Base-by-base conservation (phyloP, 805 yeast species). In the Ogataea polymorpha region DNA sequence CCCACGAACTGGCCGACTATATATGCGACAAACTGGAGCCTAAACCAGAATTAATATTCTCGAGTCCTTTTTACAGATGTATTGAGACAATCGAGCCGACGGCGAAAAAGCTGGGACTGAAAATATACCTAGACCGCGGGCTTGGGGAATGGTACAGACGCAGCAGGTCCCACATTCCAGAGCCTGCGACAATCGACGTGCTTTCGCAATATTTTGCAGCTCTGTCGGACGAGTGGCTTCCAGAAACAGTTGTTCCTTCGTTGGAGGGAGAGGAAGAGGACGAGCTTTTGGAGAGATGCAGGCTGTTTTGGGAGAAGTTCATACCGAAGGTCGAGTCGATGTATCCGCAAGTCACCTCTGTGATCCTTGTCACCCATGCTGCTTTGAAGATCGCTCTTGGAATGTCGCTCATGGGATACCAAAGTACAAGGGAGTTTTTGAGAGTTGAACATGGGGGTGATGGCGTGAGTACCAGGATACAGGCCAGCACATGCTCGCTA, bases 331-430 rank as follows among this genome's bases (percentile, higher is more conserved):
- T 86, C 39, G 83, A 82, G 48, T 44, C 54, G 6, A 65, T 71
- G 44, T 74, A 65, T 53, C 95, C 96, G 0, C 66, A 78, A 2
- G 67, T 79, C 23, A 77, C 80, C 26, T 69, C 79, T 0, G 67
- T 93, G 6, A 54, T 93, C 16, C 65, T 91, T n/a, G 80, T 87
- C 20, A 80, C 96, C 4, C 98, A 93, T 64, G 99, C 98, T 1
- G 97, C 98, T 3, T 75, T 95, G 5, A 87, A 88, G 60, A 87
- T 89, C 45, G 90, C 95, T 0, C 66, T 91, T 13, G 96, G 96
- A 4, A 77, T 87, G 78, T 74, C 85, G 1, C 66, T 91, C 12
- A 56, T 84, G 54, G 79, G 79, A 0, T 74, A 72, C 41, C 38
- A 57, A 0, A 66, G 68, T 29, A 77, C 77, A 15, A 71, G 75